These are phyloP conservation scores for Colletotrichum cuscutae DNA, from an alignment of 2,329 filamentous ascomycete species.

Conservation along the genomic window DNA sequence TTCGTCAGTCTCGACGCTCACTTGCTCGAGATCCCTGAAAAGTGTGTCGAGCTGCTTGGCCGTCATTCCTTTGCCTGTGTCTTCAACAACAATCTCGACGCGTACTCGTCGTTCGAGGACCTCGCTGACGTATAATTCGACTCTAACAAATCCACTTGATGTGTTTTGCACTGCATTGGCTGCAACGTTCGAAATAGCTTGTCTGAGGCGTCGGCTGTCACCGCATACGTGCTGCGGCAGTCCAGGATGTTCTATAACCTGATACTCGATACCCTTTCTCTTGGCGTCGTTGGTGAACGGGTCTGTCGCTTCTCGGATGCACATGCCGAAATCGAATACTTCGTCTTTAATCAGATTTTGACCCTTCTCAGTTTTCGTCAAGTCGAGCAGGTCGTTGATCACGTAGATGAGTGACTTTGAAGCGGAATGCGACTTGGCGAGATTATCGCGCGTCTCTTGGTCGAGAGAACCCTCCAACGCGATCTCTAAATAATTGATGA, in stretches of 20 bases:
- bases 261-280: conserved; percentile 78
- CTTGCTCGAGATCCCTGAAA: conserved; percentile 69
- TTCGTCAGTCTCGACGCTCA: conserved; percentile 57
- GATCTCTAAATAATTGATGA: conserved; percentile 95
- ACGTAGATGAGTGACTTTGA: conserved; percentile 94
- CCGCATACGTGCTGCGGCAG: conserved; percentile 79
- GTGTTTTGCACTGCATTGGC: conserved; percentile 90
- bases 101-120: conserved; percentile 64
- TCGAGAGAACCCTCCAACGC: conserved; percentile 85
- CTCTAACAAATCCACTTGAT: conserved; percentile 69
- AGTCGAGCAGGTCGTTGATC: conserved; percentile 89
- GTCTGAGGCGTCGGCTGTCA: conserved; percentile 82
- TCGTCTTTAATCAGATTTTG: conserved; percentile 83
- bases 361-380: conserved; percentile 89
- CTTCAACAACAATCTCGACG: conserved; percentile 79
- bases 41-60: conserved; percentile 66
- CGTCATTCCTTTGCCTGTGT: conserved; percentile 81
- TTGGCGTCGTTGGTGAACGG: conserved; percentile 79
- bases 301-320: conserved; percentile 80
- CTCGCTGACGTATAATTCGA: conserved; percentile 75
- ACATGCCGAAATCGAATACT: conserved; percentile 76
- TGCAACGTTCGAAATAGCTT: conserved; percentile 83
- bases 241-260: conserved; percentile 73
- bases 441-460: conserved; percentile 83
- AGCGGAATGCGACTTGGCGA: conserved; percentile 86